These are phyloP conservation scores for Erythrophleum ivorense DNA, from an alignment of 331 rosid species.

Conservation along the genomic window DNA sequence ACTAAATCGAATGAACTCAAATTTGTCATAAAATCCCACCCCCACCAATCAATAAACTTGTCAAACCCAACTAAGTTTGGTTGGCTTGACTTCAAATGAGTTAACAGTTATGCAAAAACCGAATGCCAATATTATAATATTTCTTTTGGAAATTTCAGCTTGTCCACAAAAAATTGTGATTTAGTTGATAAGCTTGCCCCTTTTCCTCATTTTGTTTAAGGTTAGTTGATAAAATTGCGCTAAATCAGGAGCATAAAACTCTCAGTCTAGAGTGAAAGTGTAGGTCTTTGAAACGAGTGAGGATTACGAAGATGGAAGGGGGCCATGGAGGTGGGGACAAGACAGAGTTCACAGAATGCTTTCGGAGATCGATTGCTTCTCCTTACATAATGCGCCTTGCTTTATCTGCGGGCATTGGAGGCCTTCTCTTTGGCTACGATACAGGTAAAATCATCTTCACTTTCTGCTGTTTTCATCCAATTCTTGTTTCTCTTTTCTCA, in stretches of 20 bases:
- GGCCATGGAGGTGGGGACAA: conserved; percentile 45
- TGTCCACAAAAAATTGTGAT: too few relatives aligned
- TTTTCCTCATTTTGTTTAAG: too few relatives aligned
- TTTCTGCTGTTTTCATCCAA: background rate
- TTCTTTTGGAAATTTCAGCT: too few relatives aligned
- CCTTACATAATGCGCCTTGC: conserved; percentile 90
- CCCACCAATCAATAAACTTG: too few relatives aligned
- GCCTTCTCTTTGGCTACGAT: conserved; percentile 85
- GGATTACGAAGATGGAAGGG: conserved; percentile 52
- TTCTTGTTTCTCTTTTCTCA: background rate
- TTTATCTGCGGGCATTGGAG: conserved; percentile 80
- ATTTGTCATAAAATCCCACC: too few relatives aligned
- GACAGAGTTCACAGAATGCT: conserved; percentile 64
- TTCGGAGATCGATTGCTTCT: conserved; percentile 57
- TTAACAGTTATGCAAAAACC: too few relatives aligned
- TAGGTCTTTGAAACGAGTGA: background rate
- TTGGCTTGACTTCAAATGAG: too few relatives aligned
- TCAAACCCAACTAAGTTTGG: too few relatives aligned
- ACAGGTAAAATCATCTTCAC: conserved; percentile 48
- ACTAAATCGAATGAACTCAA: too few relatives aligned
- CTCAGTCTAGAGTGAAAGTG: too few relatives aligned
- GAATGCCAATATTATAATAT: too few relatives aligned
- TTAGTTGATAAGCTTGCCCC: too few relatives aligned
- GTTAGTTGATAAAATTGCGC: background rate
- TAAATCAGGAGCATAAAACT: background rate